phyloP scores from a whole-genome alignment of 495 filamentous ascomycete species.

The Aspergillus egyptiacus region DNA sequence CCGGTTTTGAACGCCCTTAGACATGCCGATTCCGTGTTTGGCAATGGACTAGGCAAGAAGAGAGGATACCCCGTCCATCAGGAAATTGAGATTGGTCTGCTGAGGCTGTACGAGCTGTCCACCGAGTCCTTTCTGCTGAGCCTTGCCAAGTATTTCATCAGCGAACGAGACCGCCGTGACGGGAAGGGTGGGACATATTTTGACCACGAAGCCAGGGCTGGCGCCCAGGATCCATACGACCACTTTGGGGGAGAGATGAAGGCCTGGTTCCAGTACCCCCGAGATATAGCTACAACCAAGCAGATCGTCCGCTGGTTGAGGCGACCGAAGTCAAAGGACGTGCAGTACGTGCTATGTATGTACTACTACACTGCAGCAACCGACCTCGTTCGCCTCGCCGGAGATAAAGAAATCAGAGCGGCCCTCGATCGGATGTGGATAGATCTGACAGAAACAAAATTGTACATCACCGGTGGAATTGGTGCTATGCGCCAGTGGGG shows the following conservation, averaged over 20 bases:
- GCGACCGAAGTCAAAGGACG: conserved; percentile 54
- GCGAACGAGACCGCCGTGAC: conserved; percentile 47
- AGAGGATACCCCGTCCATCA: conserved; percentile 56
- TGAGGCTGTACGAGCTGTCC: conserved; percentile 48
- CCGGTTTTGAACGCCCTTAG: conserved; percentile 51
- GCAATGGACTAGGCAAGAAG: conserved; percentile 41
- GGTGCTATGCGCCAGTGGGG: conserved; percentile 56
- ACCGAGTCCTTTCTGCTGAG: conserved; percentile 39
- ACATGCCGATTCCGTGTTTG: conserved; percentile 46
- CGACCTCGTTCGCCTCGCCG: conserved; percentile 25
- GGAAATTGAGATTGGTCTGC: conserved; percentile 53
- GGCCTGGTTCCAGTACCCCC: conserved; percentile 5
- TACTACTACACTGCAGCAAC: conserved; percentile 45
- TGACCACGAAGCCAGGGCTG: conserved; percentile 8
- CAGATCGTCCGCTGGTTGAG: conserved; percentile 35
- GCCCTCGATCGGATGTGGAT: conserved; percentile 46
- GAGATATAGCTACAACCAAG: conserved; percentile 8
- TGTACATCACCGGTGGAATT: conserved; percentile 57
- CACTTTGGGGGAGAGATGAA: conserved; percentile 7
- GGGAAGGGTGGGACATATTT: conserved; percentile 13
- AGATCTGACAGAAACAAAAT: conserved; percentile 53
- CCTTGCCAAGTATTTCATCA: conserved; percentile 51
- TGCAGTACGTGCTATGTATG: conserved; percentile 57
- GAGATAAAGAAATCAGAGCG: conserved; percentile 19
- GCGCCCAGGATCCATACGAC: conserved; percentile 5